Conservation (phyloP, 2,329 filamentous ascomycete genomes). For the Penicillium sclerotiorum region DNA sequence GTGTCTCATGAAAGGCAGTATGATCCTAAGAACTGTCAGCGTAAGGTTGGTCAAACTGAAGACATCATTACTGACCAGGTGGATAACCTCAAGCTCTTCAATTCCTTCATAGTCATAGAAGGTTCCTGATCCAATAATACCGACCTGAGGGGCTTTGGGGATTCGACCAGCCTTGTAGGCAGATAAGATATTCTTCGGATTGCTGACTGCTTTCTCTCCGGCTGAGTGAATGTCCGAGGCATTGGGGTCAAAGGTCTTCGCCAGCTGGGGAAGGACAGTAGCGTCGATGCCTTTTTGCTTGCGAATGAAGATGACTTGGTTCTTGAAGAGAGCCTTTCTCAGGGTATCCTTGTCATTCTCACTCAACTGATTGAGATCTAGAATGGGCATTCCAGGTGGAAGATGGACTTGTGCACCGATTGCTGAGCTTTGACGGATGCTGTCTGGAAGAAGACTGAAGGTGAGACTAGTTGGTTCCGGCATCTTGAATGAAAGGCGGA, state of each 20-base stretch:
- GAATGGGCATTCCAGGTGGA: slow-evolving; percentile 5
- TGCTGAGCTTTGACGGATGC: slow-evolving; percentile 7
- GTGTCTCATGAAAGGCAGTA: slow-evolving; percentile 9
- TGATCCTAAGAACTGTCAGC: slow-evolving; percentile 2
- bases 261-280: slow-evolving; percentile 4
- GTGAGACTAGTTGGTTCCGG: slow-evolving; percentile 4
- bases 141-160: slow-evolving; percentile 9
- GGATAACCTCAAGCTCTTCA: slow-evolving; percentile 6
- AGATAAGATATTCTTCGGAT: slow-evolving; percentile 11
- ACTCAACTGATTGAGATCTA: slow-evolving; percentile 2
- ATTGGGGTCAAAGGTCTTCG: slow-evolving; percentile 12
- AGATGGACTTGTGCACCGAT: slow-evolving; percentile 10
- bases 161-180: slow-evolving; percentile 14
- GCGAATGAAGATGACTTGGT: slow-evolving; percentile 11
- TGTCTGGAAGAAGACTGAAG: slow-evolving; percentile 2
- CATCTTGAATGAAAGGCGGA: slow-evolving; percentile 1
- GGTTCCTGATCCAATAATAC: slow-evolving; percentile 10
- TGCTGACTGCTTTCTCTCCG: slow-evolving; percentile 12
- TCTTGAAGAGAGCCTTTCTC: slow-evolving; percentile 6
- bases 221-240: slow-evolving; percentile 12
- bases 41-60: too few relatives aligned
- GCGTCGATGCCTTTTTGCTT: slow-evolving; percentile 12
- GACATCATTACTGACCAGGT: slow-evolving; percentile 12
- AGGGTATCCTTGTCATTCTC: slow-evolving; percentile 8
- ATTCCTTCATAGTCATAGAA: slow-evolving; percentile 12